phyloP scores from a whole-genome alignment of 192 early-diverging fungal species.

The Helicostylum pulchrum region DNA sequence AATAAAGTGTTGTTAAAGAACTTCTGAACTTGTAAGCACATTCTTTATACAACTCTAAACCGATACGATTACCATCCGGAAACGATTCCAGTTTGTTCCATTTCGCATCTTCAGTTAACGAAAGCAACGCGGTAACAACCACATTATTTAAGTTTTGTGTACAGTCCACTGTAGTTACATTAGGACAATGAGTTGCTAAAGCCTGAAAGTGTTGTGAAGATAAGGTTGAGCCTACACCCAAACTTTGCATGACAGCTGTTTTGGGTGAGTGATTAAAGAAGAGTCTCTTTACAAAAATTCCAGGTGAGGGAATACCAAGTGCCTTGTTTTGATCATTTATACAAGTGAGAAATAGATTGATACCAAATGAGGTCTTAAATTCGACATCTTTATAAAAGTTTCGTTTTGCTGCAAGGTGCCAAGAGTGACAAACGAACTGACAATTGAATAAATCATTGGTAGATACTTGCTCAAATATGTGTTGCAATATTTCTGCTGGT shows the following conservation, averaged over 20 bases:
- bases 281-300: constrained; percentile 1
- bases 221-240: neutral
- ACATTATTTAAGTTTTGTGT: neutral
- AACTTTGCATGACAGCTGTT: neutral
- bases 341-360: neutral
- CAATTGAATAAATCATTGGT: neutral
- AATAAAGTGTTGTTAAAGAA: constrained; percentile 3
- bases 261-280: constrained; percentile 1
- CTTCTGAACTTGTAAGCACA: constrained; percentile 3
- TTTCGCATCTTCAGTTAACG: neutral
- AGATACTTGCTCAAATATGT: constrained; percentile 1
- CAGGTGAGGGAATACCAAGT: neutral
- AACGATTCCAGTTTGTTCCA: neutral
- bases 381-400: constrained; percentile 6
- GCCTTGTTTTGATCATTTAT: neutral
- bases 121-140: neutral
- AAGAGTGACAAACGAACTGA: constrained; percentile 2
- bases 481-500: constrained; percentile 6
- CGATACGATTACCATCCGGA: neutral
- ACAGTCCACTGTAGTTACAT: constrained; percentile 6
- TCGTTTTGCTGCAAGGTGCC: neutral
- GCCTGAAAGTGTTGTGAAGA: neutral
- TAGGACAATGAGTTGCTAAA: neutral
- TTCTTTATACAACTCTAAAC: constrained; percentile 7
- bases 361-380: neutral